Evolutionary conservation across 805 yeast species (phyloP), one percentile per base, ranked within the genome.

Genomic region (Ogataea saltuana): DNA sequence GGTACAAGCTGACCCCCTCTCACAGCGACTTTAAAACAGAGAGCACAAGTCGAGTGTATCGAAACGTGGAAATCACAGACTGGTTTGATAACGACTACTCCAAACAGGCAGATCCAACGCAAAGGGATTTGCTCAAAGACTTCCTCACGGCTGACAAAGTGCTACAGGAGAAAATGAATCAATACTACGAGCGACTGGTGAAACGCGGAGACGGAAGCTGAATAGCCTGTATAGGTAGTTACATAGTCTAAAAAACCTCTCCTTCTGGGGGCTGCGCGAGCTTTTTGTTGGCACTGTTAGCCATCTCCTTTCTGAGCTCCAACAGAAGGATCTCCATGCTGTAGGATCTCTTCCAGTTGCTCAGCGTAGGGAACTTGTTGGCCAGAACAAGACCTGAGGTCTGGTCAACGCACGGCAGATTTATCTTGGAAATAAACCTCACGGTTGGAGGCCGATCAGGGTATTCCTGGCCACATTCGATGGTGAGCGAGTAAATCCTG

Each of bases 191-290:
- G 25, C 45, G 45, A 12, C 20, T 46, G 23, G 40, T 48, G 15
- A 49, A 41, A 29, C 33, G 38, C 22, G 19, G 23, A 12, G 20
- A 45, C 30, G 23, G 30, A 10, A n/a, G 37, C 39, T 25, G 16
- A 22, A 11, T 25, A n/a, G 26, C n/a, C 10, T 28, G 6, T 23
- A 12, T 34, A 23, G 29, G 16, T 15, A 9, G 15, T 16, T 11
- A 33, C 37, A 22, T 16, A 23, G 4, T n/a, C 37, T 35, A 58
- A 45, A 60, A 62, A 17, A 82, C 78, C 27, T 84, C 67, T 8
- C 97, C 97, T 70, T 93, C 99, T 9, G 84, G 70, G 11, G 99
- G 99, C 70, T 93, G 99, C 8, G 83, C 72, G 50, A 91, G 71
- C 69, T 87, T 88, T 70, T 89, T 83, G 65, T 93, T 89, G 10